A percentile compares a stretch with the other conserved stretches of the same genome.
Conservation (phyloP, 371 early-diverging fungal species). For the Funneliformis caledonium region DNA sequence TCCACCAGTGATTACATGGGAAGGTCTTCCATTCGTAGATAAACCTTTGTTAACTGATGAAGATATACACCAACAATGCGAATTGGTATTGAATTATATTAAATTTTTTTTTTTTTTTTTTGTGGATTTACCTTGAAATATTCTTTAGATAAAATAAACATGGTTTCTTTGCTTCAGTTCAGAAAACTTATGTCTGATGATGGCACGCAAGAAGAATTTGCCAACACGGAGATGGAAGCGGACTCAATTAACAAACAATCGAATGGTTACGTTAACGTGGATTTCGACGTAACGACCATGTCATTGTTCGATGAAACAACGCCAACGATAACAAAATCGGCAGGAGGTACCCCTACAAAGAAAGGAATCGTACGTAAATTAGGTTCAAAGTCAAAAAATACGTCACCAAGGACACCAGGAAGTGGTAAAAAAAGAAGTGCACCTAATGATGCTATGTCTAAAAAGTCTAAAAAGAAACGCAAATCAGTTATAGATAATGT, state of each 20-base stretch:
- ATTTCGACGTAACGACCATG: background rate
- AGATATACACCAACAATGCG: constrained; percentile 44
- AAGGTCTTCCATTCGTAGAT: constrained; percentile 42
- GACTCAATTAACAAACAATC: background rate
- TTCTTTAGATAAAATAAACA: background rate
- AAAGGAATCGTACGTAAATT: constrained; percentile 25
- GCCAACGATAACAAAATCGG: background rate
- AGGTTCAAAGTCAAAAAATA: background rate
- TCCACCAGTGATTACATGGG: constrained; percentile 44
- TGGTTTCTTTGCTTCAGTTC: constrained; percentile 11
- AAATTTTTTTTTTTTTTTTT: background rate
- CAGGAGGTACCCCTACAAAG: background rate
- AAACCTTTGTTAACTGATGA: constrained; percentile 38
- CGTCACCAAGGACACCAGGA: background rate
- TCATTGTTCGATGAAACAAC: background rate
- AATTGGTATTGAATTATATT: constrained; percentile 20
- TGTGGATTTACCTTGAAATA: background rate
- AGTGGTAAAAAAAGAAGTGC: background rate
- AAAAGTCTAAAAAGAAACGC: constrained; percentile 18
- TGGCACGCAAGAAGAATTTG: constrained; percentile 32
- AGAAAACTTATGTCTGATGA: constrained; percentile 37
- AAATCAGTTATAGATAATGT: constrained; percentile 13
- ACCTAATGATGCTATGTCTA: background rate
- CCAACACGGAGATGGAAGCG: constrained; percentile 10
- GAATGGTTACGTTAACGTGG: background rate